Percentiles rank a stretch among this genome's conserved stretches.
These are phyloP conservation scores for Myxozyma kluyveri DNA, from an alignment of 805 yeast genomes.

Conservation along the genomic window DNA sequence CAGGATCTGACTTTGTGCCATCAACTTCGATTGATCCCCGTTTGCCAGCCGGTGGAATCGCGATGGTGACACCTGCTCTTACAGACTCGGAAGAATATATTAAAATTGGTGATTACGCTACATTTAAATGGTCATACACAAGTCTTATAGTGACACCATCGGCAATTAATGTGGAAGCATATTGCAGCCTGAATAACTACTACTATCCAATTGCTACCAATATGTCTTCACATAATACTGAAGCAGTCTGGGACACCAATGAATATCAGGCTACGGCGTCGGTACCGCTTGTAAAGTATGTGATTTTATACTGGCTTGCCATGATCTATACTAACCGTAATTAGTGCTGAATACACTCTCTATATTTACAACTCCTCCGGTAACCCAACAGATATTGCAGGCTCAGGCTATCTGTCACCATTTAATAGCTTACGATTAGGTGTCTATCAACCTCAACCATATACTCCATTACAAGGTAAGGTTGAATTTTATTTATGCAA, in stretches of 20 bases:
- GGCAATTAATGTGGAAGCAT: slow-evolving; percentile 41
- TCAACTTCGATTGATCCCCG: slow-evolving; percentile 34
- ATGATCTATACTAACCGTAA: slow-evolving; percentile 31
- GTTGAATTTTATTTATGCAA: background rate
- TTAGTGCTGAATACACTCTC: slow-evolving; percentile 41
- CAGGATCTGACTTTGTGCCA: too few species aligned
- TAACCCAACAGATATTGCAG: slow-evolving; percentile 33
- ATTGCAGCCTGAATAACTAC: slow-evolving; percentile 40
- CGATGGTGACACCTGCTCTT: slow-evolving; percentile 38
- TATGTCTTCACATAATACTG: slow-evolving; percentile 34
- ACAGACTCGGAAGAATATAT: slow-evolving; percentile 39
- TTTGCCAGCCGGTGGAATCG: slow-evolving; percentile 40
- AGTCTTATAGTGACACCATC: slow-evolving; percentile 39
- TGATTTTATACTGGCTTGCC: slow-evolving; percentile 4
- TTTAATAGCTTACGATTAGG: slow-evolving; percentile 38
- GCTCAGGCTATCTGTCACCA: slow-evolving; percentile 40
- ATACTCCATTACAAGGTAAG: slow-evolving; percentile 32
- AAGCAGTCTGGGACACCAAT: slow-evolving; percentile 41
- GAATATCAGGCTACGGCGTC: slow-evolving; percentile 33
- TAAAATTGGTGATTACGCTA: slow-evolving; percentile 41
- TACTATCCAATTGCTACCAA: slow-evolving; percentile 41
- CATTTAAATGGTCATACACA: slow-evolving; percentile 44
- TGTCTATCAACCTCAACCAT: slow-evolving; percentile 41
- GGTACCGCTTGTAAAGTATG: slow-evolving; percentile 23
- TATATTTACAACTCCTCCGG: slow-evolving; percentile 39